Conservation (phyloP, 352 stramenopile genomes). For the Phytophthora hibernalis region DNA sequence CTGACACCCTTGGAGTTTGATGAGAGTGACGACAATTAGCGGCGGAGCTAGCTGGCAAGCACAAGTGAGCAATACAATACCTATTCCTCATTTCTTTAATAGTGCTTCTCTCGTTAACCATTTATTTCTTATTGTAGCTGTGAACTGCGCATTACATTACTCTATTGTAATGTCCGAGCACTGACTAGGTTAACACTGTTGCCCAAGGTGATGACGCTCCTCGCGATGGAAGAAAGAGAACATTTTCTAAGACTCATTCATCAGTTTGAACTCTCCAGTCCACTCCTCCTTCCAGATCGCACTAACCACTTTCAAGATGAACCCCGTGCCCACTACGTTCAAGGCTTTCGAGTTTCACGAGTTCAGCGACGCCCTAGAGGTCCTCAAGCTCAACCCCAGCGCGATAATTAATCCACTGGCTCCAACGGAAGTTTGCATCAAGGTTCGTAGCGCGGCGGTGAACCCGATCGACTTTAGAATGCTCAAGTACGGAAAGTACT, state of each 20-base stretch:
- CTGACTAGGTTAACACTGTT: no score
- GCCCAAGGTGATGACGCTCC: no score
- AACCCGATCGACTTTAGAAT: neutral
- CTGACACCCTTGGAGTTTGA: no score
- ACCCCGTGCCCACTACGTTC: neutral
- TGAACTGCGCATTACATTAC: no score
- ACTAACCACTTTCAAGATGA: neutral
- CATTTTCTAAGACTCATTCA: neutral
- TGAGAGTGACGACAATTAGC: no score
- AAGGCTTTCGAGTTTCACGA: neutral
- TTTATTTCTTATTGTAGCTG: no score
- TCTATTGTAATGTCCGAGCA: no score
- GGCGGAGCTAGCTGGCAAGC: no score
- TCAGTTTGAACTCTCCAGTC: neutral
- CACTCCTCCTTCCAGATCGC: neutral
- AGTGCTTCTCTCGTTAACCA: no score
- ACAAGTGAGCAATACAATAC: no score
- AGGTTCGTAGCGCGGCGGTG: neutral
- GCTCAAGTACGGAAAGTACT: neutral
- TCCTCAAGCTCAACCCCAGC: neutral
- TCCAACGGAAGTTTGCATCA: neutral
- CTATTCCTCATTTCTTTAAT: no score
- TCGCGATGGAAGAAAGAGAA: neutral
- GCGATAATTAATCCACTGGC: neutral
- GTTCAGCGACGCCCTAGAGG: neutral